Conservation (phyloP, 139 green algal genomes). For the Gonium pectorale region DNA sequence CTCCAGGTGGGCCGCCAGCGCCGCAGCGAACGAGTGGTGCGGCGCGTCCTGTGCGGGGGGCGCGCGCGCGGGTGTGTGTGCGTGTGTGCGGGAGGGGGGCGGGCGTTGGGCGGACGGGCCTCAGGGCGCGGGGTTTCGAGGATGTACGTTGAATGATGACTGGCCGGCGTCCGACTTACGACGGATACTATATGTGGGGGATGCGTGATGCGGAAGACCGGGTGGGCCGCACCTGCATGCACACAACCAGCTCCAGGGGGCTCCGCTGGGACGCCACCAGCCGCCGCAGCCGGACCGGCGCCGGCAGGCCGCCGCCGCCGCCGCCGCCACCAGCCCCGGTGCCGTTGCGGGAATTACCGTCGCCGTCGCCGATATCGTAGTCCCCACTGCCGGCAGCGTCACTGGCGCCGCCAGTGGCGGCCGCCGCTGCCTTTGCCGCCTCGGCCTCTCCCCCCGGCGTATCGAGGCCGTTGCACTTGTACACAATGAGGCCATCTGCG, state of each 20-base stretch:
- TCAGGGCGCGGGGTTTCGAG: background rate
- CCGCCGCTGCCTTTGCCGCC: too few species aligned
- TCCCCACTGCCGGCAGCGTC: background rate
- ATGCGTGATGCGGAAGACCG: background rate
- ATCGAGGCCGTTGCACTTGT: slow-evolving; percentile 34
- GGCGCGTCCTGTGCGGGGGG: background rate
- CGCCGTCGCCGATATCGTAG: background rate
- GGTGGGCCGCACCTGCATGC: slow-evolving; percentile 21
- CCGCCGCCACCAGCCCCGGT: background rate
- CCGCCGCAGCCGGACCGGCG: background rate
- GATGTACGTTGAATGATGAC: too few species aligned
- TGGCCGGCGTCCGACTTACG: too few species aligned
- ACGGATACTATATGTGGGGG: too few species aligned
- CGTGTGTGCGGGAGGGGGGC: background rate
- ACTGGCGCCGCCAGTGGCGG: background rate
- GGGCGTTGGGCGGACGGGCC: background rate
- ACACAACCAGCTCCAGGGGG: slow-evolving; percentile 13
- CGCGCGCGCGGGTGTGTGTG: background rate
- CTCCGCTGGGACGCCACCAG: background rate
- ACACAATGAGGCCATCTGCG: slow-evolving; percentile 25
- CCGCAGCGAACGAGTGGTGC: slow-evolving; percentile 26
- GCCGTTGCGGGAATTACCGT: background rate
- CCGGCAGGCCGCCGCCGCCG: too few species aligned
- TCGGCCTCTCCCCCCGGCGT: background rate
- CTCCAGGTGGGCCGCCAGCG: slow-evolving; percentile 10